Evolutionary conservation across 2,329 filamentous ascomycete genomes (phyloP), one percentile per base, ranked within the genome.

Genomic region (Parastagonospora avenae): DNA sequence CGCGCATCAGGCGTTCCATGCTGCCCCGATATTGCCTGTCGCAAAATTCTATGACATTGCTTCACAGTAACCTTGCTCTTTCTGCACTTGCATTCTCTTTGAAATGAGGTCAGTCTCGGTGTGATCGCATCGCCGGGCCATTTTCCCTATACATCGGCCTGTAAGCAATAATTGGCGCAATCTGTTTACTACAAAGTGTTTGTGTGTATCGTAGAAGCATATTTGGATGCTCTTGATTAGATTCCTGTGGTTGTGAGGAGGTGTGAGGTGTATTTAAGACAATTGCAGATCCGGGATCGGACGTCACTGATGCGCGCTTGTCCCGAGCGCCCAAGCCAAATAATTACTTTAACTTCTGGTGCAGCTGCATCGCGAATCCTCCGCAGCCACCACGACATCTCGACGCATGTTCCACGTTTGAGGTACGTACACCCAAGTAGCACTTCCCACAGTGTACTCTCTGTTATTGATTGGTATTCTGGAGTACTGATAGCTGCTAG

Each of bases 211-310:
- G 3, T 5, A 24, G 19, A 24, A 3, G 19, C 19, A 24, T 24
- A 24, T 24, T 24, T 36, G 33, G 16, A 14, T 4, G 33, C 10
- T n/a, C n/a, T 16, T 4, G 33, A 36, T 36, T 4, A 36, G 8
- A 16, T 36, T n/a, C n/a, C 11, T 15, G 16, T 24, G 19, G 19
- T 24, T 24, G 19, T 24, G 19, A 24, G 19, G 19, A 51, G 54
- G 50, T 37, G 45, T 59, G 59, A 61, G 46, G 59, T 61, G 56
- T 42, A 57, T 57, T 59, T 57, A 61, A 59, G 59, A 61, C 39
- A 42, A 42, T 42, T 53, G 58, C 42, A 57, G 58, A 61, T 61
- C 55, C 46, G 39, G 39, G 32, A 36, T 48, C 46, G 46, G 46
- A 42, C 39, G 31, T 46, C 12, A n/a, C 19, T 29, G 31, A 16